Conservation (phyloP, 1,139 yeast genomes). For the Meyerozyma guilliermondii region DNA sequence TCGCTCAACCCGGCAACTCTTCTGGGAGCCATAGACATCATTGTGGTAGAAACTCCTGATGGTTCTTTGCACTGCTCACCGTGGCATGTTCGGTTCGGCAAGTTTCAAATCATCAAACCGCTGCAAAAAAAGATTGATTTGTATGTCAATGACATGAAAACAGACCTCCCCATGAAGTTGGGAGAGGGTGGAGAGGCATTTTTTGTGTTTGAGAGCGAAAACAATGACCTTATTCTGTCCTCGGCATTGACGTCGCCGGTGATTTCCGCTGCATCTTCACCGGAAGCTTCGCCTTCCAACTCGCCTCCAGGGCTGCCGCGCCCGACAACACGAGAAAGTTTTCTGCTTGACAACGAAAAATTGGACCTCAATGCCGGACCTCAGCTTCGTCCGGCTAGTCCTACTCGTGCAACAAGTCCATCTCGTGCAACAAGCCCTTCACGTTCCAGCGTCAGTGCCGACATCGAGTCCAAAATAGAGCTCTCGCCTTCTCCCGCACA, state of each 20-base stretch:
- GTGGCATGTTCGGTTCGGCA: slow-evolving; percentile 94
- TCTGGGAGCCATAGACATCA: slow-evolving; percentile 95
- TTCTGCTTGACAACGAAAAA: neutral
- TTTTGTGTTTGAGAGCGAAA: slow-evolving; percentile 76
- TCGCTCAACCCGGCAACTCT: slow-evolving; percentile 94
- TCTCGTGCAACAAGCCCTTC: too few species aligned
- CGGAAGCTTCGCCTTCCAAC: slow-evolving; percentile 46
- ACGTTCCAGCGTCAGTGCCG: slow-evolving; percentile 7
- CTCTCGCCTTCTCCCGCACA: slow-evolving; percentile 18
- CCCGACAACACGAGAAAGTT: slow-evolving; percentile 4
- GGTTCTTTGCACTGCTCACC: slow-evolving; percentile 87
- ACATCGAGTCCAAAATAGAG: slow-evolving; percentile 24
- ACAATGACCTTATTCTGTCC: slow-evolving; percentile 56
- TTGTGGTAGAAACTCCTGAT: slow-evolving; percentile 89
- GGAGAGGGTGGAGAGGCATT: slow-evolving; percentile 99
- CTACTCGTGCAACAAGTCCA: too few species aligned
- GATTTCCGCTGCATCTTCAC: slow-evolving; percentile 72
- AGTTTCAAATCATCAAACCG: slow-evolving; percentile 89
- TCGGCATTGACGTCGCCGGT: slow-evolving; percentile 90
- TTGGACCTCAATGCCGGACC: slow-evolving; percentile 2
- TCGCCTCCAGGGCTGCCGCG: slow-evolving; percentile 16
- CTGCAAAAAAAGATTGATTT: slow-evolving; percentile 92
- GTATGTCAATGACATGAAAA: slow-evolving; percentile 73
- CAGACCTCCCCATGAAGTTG: slow-evolving; percentile 88
- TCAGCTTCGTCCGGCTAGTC: neutral